Evolutionary conservation across 2,329 filamentous ascomycete species (phyloP).

Genomic region (Zasmidium citrigriseum): DNA sequence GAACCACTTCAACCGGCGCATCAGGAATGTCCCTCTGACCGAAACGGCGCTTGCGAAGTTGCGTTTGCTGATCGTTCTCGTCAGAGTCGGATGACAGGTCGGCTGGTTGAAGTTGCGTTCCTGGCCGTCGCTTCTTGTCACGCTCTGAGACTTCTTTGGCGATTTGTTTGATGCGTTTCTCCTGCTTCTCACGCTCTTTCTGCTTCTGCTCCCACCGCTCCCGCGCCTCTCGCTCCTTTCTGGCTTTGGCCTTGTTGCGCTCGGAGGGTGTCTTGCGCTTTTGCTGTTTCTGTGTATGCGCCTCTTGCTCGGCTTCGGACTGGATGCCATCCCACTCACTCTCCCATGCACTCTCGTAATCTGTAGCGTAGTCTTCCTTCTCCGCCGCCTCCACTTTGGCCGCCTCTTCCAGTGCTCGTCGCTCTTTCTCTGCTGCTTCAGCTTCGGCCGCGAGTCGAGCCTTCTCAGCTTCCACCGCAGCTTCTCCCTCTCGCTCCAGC

Average conservation of each 20-base stretch:
- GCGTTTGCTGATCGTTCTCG: conserved; percentile 40
- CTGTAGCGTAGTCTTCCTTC: conserved; percentile 66
- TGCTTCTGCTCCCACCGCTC: conserved; percentile 74
- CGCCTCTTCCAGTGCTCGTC: conserved; percentile 71
- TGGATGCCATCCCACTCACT: conserved; percentile 68
- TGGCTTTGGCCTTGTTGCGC: conserved; percentile 82
- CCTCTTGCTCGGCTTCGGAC: conserved; percentile 60
- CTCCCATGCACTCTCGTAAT: conserved; percentile 82
- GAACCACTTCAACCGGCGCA: conserved; percentile 54
- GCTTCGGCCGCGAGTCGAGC: conserved; percentile 69
- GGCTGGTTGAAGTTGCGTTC: conserved; percentile 3
- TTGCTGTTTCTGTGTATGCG: conserved; percentile 69
- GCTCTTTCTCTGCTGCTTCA: conserved; percentile 66
- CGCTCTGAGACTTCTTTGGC: conserved; percentile 63
- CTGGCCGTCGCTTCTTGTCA: conserved; percentile 46
- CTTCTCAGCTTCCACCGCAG: conserved; percentile 76
- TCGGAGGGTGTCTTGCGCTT: conserved; percentile 84
- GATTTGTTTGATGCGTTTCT: conserved; percentile 70
- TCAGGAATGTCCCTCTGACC: conserved; percentile 75
- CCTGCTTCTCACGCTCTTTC: conserved; percentile 72
- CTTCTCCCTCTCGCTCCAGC: conserved; percentile 71
- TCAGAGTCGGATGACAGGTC: conserved; percentile 23
- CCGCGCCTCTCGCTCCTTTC: conserved; percentile 81
- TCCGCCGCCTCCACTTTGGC: conserved; percentile 72
- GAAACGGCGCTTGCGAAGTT: conserved; percentile 69